Evolutionary conservation across 495 filamentous ascomycete genomes (phyloP), one percentile per base, ranked within the genome.

Genomic region (Penicillium arizonense): DNA sequence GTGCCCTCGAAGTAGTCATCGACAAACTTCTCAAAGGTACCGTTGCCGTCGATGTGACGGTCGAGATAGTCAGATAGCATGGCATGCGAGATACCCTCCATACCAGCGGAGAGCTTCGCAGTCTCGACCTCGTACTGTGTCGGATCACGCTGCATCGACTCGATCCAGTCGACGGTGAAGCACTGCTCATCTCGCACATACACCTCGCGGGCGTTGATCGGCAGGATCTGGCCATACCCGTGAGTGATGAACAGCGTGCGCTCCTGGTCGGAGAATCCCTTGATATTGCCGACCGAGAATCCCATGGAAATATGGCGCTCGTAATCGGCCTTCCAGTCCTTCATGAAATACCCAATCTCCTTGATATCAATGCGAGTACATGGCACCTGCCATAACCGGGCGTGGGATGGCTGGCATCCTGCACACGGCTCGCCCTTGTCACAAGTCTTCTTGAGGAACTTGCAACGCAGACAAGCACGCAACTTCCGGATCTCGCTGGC

Each of bases 401-500:
- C 90, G 65, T 96, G 91, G 5, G 91, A 91, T 13, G 91, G 91
- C 70, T 94, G 88, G 76, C 91, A 96, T 16, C 91, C 91, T 61
- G 84, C 86, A 70, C 91, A 96, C 35, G 91, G 91, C 70, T 96
- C 91, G 48, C 91, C 91, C 72, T 90, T 95, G 70, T 96, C 91
- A 65, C 91, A 96, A 47, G 90, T 96, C 82, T 96, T 96, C 82
- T 96, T 96, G 59, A 96, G 78, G 73, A 96, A 96, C 72, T 96
- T 96, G 81, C 91, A 96, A n/a, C 91, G 85, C 42, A 96, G 77
- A 68, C 91, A 96, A 30, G 91, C 91, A 55, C 91, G 82, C 58
- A 96, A 76, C 69, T 96, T 96, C 59, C 91, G 82, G 55, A 96
- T 96, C 72, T 96, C 91, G 55, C 88, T 89, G 30, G 91, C 91